Evolutionary conservation across 2,329 filamentous ascomycete species (phyloP).

Genomic region (Daldinia sp.): DNA sequence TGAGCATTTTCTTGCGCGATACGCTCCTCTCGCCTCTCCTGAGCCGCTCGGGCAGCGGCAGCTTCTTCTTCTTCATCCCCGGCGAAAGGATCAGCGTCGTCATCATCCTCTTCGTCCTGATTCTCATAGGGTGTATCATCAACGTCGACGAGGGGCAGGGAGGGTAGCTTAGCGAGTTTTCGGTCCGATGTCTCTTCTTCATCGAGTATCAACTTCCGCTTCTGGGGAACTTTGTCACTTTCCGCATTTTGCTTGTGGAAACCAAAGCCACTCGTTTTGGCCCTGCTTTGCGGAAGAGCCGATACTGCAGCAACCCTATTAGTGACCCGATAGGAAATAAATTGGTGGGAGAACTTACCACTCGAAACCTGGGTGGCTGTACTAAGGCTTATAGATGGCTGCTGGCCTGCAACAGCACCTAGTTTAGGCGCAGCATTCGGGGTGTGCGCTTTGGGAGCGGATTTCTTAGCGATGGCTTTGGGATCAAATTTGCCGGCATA

Average conservation of each 20-base stretch:
- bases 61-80: slow-evolving; percentile 88
- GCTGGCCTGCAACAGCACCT: slow-evolving; percentile 56
- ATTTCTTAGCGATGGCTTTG: slow-evolving; percentile 85
- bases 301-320: slow-evolving; percentile 51
- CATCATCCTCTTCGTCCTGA: slow-evolving; percentile 70
- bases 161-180: slow-evolving; percentile 90
- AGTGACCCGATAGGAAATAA: slow-evolving; percentile 28
- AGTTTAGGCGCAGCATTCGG: slow-evolving; percentile 62
- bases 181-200: slow-evolving; percentile 88
- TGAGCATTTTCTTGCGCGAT: slow-evolving; percentile 62
- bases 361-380: slow-evolving; percentile 47
- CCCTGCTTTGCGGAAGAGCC: slow-evolving; percentile 70
- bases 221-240: slow-evolving; percentile 70
- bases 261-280: slow-evolving; percentile 85
- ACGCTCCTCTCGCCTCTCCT: slow-evolving; percentile 81
- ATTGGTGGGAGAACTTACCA: slow-evolving; percentile 45
- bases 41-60: slow-evolving; percentile 83
- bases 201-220: slow-evolving; percentile 82
- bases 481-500: slow-evolving; percentile 86
- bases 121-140: slow-evolving; percentile 68
- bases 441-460: slow-evolving; percentile 64
- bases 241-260: slow-evolving; percentile 74
- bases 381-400: slow-evolving; percentile 47
- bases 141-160: slow-evolving; percentile 71
- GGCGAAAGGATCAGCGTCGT: slow-evolving; percentile 78